These are phyloP conservation scores for Chrysanthemum lavandulifolium DNA, from an alignment of 129 eudicot genomes.

Conservation along the genomic window DNA sequence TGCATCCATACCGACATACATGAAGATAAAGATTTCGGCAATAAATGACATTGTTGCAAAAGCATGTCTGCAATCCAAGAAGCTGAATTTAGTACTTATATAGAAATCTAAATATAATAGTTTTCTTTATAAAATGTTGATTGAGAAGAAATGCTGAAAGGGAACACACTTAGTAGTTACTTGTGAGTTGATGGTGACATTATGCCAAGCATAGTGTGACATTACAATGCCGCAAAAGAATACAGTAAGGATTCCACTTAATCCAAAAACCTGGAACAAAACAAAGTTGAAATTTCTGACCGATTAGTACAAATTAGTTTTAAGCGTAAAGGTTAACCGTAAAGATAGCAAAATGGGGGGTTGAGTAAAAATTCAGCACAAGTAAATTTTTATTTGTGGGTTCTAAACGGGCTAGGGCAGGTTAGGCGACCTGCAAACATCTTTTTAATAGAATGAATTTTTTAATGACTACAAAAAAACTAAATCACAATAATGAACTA, in stretches of 20 bases:
- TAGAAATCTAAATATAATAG: background rate
- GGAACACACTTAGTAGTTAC: constrained; percentile 68
- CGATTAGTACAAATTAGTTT: background rate
- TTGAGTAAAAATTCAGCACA: background rate
- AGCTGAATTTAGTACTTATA: background rate
- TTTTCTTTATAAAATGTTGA: background rate
- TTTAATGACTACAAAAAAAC: too few species aligned
- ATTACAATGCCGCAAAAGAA: constrained; percentile 93
- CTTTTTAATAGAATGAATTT: too few species aligned
- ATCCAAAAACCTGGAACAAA: constrained; percentile 58
- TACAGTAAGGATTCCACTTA: constrained; percentile 90
- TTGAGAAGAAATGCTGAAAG: background rate
- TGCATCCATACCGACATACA: constrained; percentile 47
- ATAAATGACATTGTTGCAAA: constrained; percentile 48
- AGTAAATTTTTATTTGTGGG: too few species aligned
- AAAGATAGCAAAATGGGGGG: background rate
- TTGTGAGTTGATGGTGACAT: constrained; percentile 68
- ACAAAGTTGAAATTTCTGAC: constrained; percentile 2
- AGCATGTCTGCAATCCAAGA: constrained; percentile 42
- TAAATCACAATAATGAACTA: too few species aligned
- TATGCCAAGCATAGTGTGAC: constrained; percentile 98
- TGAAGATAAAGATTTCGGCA: constrained; percentile 43
- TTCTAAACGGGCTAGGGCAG: background rate
- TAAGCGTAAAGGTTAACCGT: background rate
- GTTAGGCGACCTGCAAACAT: too few species aligned